A percentile compares a stretch with the other conserved stretches of the same genome.
phyloP scores from a whole-genome alignment of 352 stramenopile species.

The Phytophthora megakarya region DNA sequence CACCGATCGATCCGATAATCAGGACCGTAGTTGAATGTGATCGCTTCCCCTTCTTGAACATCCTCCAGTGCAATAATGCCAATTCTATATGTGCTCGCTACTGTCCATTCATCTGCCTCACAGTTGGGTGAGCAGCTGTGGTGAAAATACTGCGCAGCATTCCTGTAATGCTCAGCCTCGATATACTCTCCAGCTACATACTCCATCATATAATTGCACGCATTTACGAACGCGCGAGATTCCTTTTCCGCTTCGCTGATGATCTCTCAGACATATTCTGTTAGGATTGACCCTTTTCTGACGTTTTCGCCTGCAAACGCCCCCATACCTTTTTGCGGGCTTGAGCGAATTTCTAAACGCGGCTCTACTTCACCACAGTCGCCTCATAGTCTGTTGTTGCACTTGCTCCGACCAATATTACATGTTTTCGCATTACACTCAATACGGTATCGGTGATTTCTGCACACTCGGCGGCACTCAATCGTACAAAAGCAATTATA shows the following conservation, averaged over 20 bases:
- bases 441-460: too few relatives aligned
- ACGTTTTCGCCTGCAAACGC: too few relatives aligned
- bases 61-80: background rate
- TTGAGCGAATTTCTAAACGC: background rate
- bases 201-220: background rate
- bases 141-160: background rate
- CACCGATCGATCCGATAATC: background rate
- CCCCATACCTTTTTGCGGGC: too few relatives aligned
- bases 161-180: too few relatives aligned
- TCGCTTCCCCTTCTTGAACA: background rate
- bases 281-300: background rate
- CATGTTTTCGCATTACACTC: too few relatives aligned
- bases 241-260: background rate
- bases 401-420: too few relatives aligned
- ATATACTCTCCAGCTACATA: too few relatives aligned
- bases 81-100: background rate
- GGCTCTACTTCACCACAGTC: background rate
- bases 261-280: background rate
- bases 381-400: too few relatives aligned
- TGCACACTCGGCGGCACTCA: too few relatives aligned
- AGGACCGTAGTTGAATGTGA: background rate
- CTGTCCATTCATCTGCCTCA: background rate
- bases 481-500: too few relatives aligned
- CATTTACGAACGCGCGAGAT: too few relatives aligned
- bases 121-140: conserved; percentile 2